phyloP scores from a whole-genome alignment of 129 eudicot genomes.

The Ambrosia artemisiifolia region DNA sequence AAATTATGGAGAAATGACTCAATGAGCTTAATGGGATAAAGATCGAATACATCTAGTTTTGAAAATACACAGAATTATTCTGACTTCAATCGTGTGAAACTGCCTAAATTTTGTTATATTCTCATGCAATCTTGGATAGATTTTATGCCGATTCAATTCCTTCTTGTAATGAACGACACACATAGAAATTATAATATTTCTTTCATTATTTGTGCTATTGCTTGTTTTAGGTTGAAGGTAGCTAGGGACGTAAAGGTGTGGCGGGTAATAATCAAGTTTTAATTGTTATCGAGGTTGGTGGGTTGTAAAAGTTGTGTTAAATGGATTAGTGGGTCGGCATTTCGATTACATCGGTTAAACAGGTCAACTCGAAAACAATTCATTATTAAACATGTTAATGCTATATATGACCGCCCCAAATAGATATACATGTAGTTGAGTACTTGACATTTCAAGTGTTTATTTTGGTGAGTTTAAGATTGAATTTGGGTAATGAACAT shows the following conservation, averaged over 20 bases:
- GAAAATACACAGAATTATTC: background rate
- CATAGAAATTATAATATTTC: background rate
- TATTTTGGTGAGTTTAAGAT: no score
- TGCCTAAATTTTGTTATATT: background rate
- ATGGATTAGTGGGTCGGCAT: no score
- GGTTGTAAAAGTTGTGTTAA: no score
- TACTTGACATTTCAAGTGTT: no score
- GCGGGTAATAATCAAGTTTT: no score
- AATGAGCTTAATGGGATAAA: background rate
- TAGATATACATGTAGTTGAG: no score
- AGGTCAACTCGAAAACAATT: no score
- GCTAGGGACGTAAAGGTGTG: background rate
- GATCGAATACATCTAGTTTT: background rate
- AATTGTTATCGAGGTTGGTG: no score
- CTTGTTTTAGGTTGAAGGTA: background rate
- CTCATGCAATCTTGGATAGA: background rate
- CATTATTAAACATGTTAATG: no score
- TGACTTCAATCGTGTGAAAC: background rate
- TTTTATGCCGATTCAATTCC: slow-evolving; percentile 3
- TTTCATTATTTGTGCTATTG: background rate
- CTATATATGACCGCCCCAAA: no score
- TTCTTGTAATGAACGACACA: background rate
- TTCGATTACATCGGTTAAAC: no score
- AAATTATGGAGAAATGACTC: background rate
- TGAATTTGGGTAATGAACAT: no score